Evolutionary conservation across 495 filamentous ascomycete species (phyloP), one percentile per base, ranked within the genome.

Genomic region (Penicillium lagena): DNA sequence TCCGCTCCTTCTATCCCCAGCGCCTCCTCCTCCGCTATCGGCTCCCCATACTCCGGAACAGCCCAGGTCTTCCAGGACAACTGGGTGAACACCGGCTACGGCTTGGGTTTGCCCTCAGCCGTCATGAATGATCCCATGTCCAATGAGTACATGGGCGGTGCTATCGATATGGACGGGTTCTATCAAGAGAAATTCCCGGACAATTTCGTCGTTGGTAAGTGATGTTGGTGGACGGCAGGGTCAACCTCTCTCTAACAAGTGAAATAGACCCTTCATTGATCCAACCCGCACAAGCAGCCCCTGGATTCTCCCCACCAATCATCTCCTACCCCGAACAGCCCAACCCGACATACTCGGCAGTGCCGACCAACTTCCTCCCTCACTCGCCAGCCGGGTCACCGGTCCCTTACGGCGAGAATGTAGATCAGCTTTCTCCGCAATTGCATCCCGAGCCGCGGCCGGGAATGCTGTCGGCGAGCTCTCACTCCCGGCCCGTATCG

Each of bases 171-270:
- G 35, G 70, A 73, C 9, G 60, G 38, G 6, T 54, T 63, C 35
- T 68, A 60, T 50, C 81, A 79, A 51, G 84, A 85, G 45, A 88
- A 86, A 51, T 55, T 72, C 33, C 51, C 69, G 28, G 63, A 68
- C 47, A 76, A 75, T 40, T 90, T 78, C 72, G 84, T 22, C 4
- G 22, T 95, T 69, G 88, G 90, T 96, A 79, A 83, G 89, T 93
- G n/a, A 22, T 11, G 40, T 44, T n/a, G 7, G 9, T 33, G 43
- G 37, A 15, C 12, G 9, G 11, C 28, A 11, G 13, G 13, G 27
- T 13, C 17, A 13, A 12, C 6, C 22, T 22, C 3, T 6, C 32
- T 9, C 10, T 34, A 28, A 11, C 17, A 37, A 15, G 13, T n/a
- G 9, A 4, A 36, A 14, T 32, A 83, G 81, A 83, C 65, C 80